Conservation (phyloP, 2,329 filamentous ascomycete genomes). For the Neopestalotiopsis rosae region DNA sequence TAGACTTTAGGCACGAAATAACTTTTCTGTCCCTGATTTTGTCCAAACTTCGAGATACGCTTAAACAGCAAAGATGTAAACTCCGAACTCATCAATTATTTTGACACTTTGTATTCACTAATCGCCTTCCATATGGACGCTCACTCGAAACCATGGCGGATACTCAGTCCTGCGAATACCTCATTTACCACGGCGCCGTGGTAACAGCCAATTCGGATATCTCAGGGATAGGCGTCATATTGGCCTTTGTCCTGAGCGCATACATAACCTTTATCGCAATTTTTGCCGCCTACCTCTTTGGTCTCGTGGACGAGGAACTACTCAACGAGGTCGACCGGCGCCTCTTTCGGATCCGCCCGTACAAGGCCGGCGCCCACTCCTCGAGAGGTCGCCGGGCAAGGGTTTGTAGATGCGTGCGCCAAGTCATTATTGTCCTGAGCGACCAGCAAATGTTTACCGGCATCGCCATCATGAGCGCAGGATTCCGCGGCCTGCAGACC, state of each 20-base stretch:
- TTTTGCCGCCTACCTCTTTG: conserved; percentile 6
- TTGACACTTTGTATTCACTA: no score
- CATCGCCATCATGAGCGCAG: conserved; percentile 18
- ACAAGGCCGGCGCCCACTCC: neutral
- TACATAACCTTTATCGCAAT: conserved; percentile 12
- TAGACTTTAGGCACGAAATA: neutral
- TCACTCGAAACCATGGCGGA: neutral
- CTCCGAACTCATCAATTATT: no score
- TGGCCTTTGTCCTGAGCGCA: conserved; percentile 16
- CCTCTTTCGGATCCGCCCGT: conserved; percentile 9
- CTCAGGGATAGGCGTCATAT: conserved; percentile 13
- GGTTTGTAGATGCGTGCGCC: conserved; percentile 4
- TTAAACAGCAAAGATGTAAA: neutral
- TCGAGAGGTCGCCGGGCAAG: neutral
- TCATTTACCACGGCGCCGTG: conserved; percentile 10
- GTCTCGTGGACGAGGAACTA: conserved; percentile 12
- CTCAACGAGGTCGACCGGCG: conserved; percentile 11
- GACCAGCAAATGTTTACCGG: conserved; percentile 19
- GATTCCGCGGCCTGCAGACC: conserved; percentile 7
- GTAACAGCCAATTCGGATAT: conserved; percentile 11
- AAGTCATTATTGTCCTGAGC: conserved; percentile 9
- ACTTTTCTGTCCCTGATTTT: neutral
- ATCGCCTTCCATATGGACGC: neutral
- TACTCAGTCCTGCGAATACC: neutral
- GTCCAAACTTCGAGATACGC: neutral